Base-by-base conservation (phyloP, 306 rosid genomes). In the Comarum palustre region DNA sequence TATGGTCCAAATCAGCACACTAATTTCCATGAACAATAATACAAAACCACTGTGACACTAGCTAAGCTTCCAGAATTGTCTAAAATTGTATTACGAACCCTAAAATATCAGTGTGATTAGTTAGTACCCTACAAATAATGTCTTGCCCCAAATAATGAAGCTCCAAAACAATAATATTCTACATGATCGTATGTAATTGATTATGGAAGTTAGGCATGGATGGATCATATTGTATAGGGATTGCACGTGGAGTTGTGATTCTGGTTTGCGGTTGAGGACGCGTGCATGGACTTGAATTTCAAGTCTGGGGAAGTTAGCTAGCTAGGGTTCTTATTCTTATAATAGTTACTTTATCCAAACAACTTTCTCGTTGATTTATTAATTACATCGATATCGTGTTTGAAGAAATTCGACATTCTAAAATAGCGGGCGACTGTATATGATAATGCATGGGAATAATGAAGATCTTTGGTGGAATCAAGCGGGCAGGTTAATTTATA, bases 111-210 rank as follows among this genome's bases (percentile, higher is more conserved):
- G n/a, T 19, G 24, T 50, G 29, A 54, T 27, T 61, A 61, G 43
- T 61, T 61, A 31, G n/a, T n/a, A 14, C 5, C 41, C 43, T 65
- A 11, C 25, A 39, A 4, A 13, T 24, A 14, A 42, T 12, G 24
- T 3, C 24, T 38, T 14, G 51, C 8, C 42, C 19, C 72, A 45
- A 68, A 68, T 47, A 68, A 68, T 68, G 72, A 46, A 68, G 72
- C n/a, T 47, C 4, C 22, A 10, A 2, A 47, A 16, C 59, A 68
- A 47, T 68, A 68, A 68, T 46, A 68, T 46, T 16, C 4, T 46
- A 13, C 45, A 12, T 6, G 68, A 36, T 63, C 66, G 32, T 5
- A 14, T 27, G 20, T 4, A 27, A 4, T 29, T 29, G 41, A 14
- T 60, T 46, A 13, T 2, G 20, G 22, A 39, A 64, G 50, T 64